These are phyloP conservation scores for Colletotrichum limetticola DNA, from an alignment of 2,329 filamentous ascomycete genomes.

Conservation along the genomic window DNA sequence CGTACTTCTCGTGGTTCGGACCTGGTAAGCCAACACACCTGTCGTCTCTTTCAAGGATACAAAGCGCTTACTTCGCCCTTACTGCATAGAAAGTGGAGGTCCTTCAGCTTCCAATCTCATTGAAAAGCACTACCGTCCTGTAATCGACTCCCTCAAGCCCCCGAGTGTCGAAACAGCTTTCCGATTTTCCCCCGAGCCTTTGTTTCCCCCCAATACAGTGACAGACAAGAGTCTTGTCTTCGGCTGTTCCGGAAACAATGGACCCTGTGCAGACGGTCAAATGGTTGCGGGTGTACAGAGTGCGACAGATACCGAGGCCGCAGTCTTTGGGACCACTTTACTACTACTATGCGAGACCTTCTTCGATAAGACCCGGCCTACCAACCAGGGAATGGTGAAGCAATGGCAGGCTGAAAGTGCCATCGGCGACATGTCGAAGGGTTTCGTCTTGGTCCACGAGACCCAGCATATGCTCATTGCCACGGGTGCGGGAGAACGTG, in stretches of 20 bases:
- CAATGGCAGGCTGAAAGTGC: background rate
- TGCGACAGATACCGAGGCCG: background rate
- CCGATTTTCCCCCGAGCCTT: conserved; percentile 1
- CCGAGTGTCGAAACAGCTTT: conserved; percentile 11
- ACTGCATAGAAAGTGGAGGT: background rate
- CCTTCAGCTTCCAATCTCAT: background rate
- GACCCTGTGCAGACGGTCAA: background rate
- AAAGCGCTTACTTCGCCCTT: background rate
- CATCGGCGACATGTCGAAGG: background rate
- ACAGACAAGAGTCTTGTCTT: background rate
- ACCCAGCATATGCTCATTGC: background rate
- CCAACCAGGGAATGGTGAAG: conserved; percentile 1
- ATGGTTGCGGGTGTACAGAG: conserved; percentile 8
- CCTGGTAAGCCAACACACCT: background rate
- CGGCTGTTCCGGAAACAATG: background rate
- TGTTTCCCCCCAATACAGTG: conserved; percentile 9
- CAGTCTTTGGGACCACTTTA: background rate
- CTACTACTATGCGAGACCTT: conserved; percentile 10
- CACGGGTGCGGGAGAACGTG: background rate
- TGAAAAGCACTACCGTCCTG: conserved; percentile 1
- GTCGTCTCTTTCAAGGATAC: background rate
- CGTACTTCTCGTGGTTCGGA: conserved; percentile 5
- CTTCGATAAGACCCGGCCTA: background rate
- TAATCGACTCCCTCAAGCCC: conserved; percentile 3
- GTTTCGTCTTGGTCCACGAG: background rate